Evolutionary conservation across 2,329 filamentous ascomycete species (phyloP), one percentile per base, ranked within the genome.

Genomic region (Westerdykella ornata): DNA sequence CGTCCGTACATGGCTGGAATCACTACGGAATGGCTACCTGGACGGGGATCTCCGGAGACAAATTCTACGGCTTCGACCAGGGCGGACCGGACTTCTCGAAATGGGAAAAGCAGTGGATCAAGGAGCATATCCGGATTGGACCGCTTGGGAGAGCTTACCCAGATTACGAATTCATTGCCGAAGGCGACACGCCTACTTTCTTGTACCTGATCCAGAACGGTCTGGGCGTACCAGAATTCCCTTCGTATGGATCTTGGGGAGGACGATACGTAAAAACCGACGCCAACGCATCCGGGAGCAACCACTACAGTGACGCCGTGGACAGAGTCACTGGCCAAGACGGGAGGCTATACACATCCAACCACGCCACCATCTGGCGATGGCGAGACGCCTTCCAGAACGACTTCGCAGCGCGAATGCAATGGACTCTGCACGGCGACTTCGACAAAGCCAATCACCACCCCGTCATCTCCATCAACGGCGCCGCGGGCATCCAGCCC

Each of bases 1-100:
- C 63, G 12, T 76, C 72, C 0, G 56, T 78, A 1, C 77, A 80
- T 51, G 75, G 69, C 5, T 80, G 72, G 70, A 75, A 74, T 48
- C 64, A 73, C 36, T 81, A 80, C 45, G 68, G 66, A 2, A 51
- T 71, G 38, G 76, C 77, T 0, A 62, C 76, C 0, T 80, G 77
- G 77, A 69, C 65, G 1, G 77, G 77, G 1, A 80, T 81, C 30
- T 73, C 69, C 0, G 73, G 73, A 5, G 72, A 75, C 3, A 46
- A 46, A 2, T 71, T 64, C 49, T 73, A 72, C 38, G 63, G 60
- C 19, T 73, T 74, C 39, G 70, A 75, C 39, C 57, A 68, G 32
- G 68, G 70, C 2, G 73, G 73, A 0, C 71, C 75, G 0, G 72
- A 79, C 42, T 62, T 63, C 31, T 61, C 64, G 5, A 71, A 71